Conservation (phyloP, 2,329 filamentous ascomycete genomes). For the Huntiella decipiens region DNA sequence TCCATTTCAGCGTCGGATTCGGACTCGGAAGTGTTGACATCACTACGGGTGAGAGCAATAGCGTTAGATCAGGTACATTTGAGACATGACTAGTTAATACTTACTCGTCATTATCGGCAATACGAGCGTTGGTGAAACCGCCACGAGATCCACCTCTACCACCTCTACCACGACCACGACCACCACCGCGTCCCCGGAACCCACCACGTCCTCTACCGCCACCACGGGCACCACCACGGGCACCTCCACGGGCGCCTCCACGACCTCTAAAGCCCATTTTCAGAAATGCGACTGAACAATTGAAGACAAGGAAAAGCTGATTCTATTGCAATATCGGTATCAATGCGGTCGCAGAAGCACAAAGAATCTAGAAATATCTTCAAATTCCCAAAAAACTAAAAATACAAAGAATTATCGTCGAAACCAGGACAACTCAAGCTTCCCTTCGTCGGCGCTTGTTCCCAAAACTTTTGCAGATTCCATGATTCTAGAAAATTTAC, state of each 20-base stretch:
- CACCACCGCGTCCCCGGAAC: not conserved
- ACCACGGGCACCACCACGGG: constrained; percentile 4
- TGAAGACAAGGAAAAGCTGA: not conserved
- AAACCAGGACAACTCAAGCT: not conserved
- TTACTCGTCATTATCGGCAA: constrained; percentile 24
- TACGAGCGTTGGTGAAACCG: constrained; percentile 26
- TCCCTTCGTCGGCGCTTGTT: constrained; percentile 1
- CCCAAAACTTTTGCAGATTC: constrained; percentile 5
- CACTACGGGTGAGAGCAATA: not conserved
- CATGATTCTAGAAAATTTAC: constrained; percentile 1
- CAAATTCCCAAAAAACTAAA: not conserved
- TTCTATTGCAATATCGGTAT: not conserved
- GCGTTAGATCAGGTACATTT: not conserved
- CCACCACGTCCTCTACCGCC: constrained; percentile 2
- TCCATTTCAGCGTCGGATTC: constrained; percentile 22
- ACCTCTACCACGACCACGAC: constrained; percentile 16
- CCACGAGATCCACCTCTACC: constrained; percentile 20
- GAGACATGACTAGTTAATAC: constrained; percentile 9
- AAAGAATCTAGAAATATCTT: not conserved
- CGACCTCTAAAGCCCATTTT: constrained; percentile 10
- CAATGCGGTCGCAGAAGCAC: not conserved
- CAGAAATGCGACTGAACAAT: not conserved
- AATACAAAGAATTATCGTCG: not conserved
- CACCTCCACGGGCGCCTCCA: constrained; percentile 11
- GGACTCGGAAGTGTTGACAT: constrained; percentile 23